A percentile compares a stretch with the other conserved stretches of the same genome.
Evolutionary conservation across 345 rosid genomes (phyloP).

Genomic region (Acer campestre): DNA sequence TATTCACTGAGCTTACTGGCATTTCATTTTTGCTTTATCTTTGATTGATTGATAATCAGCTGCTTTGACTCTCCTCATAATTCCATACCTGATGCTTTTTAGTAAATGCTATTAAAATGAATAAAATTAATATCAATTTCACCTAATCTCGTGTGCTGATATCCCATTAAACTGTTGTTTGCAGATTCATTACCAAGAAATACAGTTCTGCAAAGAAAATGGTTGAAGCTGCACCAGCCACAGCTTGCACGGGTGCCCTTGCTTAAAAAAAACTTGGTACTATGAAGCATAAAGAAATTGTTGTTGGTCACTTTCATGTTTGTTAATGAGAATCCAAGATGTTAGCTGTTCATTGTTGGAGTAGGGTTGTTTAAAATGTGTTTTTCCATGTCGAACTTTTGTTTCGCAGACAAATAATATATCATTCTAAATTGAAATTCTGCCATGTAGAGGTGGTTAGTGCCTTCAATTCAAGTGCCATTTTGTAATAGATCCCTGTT

Average conservation of each 20-base stretch:
- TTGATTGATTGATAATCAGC: background rate
- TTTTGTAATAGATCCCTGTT: background rate
- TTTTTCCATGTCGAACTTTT: background rate
- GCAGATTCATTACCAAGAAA: constrained; percentile 87
- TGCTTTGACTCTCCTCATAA: too few species aligned
- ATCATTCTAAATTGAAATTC: background rate
- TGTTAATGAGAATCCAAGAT: constrained; percentile 10
- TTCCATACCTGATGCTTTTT: background rate
- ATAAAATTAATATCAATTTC: background rate
- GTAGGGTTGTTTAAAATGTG: constrained; percentile 13
- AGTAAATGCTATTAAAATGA: background rate
- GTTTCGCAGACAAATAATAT: constrained; percentile 9
- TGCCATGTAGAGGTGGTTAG: background rate
- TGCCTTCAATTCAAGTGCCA: background rate
- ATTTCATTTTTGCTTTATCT: background rate
- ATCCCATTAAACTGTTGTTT: background rate
- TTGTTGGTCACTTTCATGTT: constrained; percentile 8
- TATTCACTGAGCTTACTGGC: constrained; percentile 2
- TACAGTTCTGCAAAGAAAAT: constrained; percentile 62
- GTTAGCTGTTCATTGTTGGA: constrained; percentile 14
- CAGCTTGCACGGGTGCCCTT: constrained; percentile 68
- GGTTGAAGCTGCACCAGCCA: constrained; percentile 68
- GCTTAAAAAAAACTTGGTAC: constrained; percentile 37
- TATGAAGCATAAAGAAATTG: constrained; percentile 1
- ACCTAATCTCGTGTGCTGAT: background rate